Base-by-base conservation (phyloP, 2,329 filamentous ascomycete genomes). In the Ophiostoma novo-ulmi region DNA sequence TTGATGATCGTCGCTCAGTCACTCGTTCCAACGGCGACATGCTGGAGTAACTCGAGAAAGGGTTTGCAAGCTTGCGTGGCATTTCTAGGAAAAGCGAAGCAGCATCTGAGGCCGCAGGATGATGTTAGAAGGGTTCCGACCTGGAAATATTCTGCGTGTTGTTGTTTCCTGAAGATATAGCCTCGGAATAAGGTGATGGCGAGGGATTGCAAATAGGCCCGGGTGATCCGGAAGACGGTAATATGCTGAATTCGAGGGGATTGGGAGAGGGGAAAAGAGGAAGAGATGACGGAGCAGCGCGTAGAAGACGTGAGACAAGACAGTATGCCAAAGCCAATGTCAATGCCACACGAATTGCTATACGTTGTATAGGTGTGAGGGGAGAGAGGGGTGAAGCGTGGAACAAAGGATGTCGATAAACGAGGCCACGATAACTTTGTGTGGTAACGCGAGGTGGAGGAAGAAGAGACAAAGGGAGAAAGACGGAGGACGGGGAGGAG, bases 31-130 rank as follows among this genome's bases (percentile, higher is more conserved):
- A 77, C 70, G 80, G 78, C 72, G 81, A 77, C 81, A 81, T 84
- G 78, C 79, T 82, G 78, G 81, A 80, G 74, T 80, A 80, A 74
- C 77, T 82, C 77, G 82, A 82, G 77, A 88, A 88, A 72, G 84
- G 85, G 75, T 87, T 87, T 74, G 82, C 79, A 75, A 88, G 81
- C 81, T 83, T 85, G 80, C 85, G 85, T 78, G 85, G 85, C 86
- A 88, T 87, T 73, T 82, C 81, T 73, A 52, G 39, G 63, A 82
- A 78, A 38, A 36, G 69, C 55, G 69, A 65, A 35, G 71, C 48
- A 68, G 68, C 68, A 58, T 41, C 68, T 71, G 52, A 31, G 22
- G 70, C 70, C 61, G 36, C 67, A 52, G n/a, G 65, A 26, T 20
- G 36, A 67, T 44, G 38, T 41, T 67, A 44, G 65, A 41, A 67